phyloP scores from a whole-genome alignment of 1,284 basidiomycete species.

The Athelia sp. region DNA sequence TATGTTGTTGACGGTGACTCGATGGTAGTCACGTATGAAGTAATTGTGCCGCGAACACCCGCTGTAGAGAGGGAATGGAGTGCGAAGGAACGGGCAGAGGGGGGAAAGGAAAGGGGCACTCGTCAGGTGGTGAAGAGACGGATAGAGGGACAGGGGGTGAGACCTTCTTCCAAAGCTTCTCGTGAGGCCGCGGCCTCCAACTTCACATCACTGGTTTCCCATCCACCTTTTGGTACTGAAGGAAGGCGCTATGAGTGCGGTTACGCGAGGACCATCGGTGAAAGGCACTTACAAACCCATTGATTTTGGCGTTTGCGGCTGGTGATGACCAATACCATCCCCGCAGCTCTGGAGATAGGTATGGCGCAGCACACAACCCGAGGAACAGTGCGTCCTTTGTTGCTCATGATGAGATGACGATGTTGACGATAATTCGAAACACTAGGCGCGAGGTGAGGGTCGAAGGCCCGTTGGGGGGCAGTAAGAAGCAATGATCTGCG shows the following conservation, averaged over 20 bases:
- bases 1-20: constrained; percentile 71
- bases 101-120: constrained; percentile 40
- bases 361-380: constrained; percentile 85
- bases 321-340: constrained; percentile 75
- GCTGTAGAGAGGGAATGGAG: constrained; percentile 41
- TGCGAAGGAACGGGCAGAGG: constrained; percentile 16
- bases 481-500: constrained; percentile 1
- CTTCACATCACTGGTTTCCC: constrained; percentile 72
- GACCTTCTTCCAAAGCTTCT: constrained; percentile 91
- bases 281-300: constrained; percentile 75
- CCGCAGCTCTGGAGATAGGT: constrained; percentile 63
- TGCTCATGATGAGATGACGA: constrained; percentile 48
- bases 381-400: constrained; percentile 70
- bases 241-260: not conserved
- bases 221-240: constrained; percentile 81
- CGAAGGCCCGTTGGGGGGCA: constrained; percentile 10
- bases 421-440: constrained; percentile 11
- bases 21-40: constrained; percentile 73
- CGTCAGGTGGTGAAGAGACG: constrained; percentile 67
- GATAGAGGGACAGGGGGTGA: constrained; percentile 73
- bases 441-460: not conserved
- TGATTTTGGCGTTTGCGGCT: constrained; percentile 72
- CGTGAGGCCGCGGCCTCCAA: constrained; percentile 80
- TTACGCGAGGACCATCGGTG: too few species aligned
- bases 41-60: constrained; percentile 75